Evolutionary conservation across 768 basidiomycete species (phyloP).

Genomic region (Russula compacta): DNA sequence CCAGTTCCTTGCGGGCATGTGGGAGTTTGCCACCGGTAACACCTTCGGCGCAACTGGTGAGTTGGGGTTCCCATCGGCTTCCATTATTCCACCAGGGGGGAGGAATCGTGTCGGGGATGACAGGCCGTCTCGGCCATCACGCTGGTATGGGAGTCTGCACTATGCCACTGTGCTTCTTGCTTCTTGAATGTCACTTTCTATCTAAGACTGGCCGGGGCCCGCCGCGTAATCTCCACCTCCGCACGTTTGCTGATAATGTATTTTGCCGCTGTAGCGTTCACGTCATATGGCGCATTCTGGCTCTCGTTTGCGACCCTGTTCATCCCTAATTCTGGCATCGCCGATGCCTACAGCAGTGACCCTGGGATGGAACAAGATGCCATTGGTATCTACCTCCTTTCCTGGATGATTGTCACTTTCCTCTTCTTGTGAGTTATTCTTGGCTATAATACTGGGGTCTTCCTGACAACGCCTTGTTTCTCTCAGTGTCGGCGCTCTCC

Average conservation of each 20-base stretch:
- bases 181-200: not conserved
- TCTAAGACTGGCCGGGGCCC: too few relatives aligned
- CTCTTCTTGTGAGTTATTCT: constrained; percentile 47
- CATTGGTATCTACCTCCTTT: constrained; percentile 63
- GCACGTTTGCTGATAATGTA: not conserved
- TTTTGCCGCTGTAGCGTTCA: constrained; percentile 50
- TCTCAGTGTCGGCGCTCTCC: constrained; percentile 38
- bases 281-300: constrained; percentile 85
- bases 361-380: constrained; percentile 41
- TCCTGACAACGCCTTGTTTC: not conserved
- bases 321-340: constrained; percentile 59
- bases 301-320: constrained; percentile 69
- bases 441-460: not conserved
- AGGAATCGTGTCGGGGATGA: too few relatives aligned
- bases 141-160: not conserved
- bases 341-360: constrained; percentile 36
- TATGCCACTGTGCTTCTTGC: not conserved
- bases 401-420: constrained; percentile 69
- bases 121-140: not conserved
- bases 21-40: constrained; percentile 52
- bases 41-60: constrained; percentile 63
- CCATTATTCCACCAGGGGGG: not conserved
- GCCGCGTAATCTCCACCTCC: not conserved
- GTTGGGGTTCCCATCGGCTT: constrained; percentile 21
- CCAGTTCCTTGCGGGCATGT: constrained; percentile 85